Evolutionary conservation across 768 basidiomycete genomes (phyloP).

Genomic region (Russula olivacea): DNA sequence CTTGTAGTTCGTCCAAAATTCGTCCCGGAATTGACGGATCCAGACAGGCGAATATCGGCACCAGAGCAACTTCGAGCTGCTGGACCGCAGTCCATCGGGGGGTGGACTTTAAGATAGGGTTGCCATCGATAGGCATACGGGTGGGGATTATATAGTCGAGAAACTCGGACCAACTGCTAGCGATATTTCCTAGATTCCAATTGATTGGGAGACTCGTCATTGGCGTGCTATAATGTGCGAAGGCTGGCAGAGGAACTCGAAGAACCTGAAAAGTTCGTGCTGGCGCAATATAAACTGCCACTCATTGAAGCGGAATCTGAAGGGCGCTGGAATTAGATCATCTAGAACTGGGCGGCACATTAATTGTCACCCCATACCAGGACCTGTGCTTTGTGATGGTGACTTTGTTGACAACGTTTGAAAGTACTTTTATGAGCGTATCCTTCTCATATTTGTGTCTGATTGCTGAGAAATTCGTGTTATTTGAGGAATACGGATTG

Average conservation of each 20-base stretch:
- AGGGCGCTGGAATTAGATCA: background rate
- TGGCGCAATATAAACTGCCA: background rate
- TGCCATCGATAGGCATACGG: conserved; percentile 8
- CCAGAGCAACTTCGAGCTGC: background rate
- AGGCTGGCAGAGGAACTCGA: background rate
- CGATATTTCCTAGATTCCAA: conserved; percentile 14
- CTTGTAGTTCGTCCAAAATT: background rate
- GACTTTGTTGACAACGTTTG: background rate
- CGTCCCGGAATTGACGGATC: conserved; percentile 10
- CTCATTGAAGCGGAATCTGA: background rate
- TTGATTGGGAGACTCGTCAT: conserved; percentile 2
- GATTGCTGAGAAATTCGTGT: too few species aligned
- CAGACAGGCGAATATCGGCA: conserved; percentile 4
- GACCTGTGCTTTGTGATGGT: background rate
- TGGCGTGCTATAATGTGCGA: background rate
- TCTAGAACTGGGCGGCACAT: background rate
- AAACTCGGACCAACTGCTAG: conserved; percentile 11
- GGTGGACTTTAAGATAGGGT: background rate
- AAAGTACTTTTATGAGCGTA: background rate
- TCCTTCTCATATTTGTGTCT: background rate
- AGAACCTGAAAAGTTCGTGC: background rate
- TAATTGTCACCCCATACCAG: background rate
- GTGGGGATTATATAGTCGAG: conserved; percentile 7
- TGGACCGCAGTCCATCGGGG: conserved; percentile 17
- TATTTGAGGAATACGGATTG: background rate